phyloP scores from a whole-genome alignment of 2,329 filamentous ascomycete species.

The Pseudogymnoascus sp. region DNA sequence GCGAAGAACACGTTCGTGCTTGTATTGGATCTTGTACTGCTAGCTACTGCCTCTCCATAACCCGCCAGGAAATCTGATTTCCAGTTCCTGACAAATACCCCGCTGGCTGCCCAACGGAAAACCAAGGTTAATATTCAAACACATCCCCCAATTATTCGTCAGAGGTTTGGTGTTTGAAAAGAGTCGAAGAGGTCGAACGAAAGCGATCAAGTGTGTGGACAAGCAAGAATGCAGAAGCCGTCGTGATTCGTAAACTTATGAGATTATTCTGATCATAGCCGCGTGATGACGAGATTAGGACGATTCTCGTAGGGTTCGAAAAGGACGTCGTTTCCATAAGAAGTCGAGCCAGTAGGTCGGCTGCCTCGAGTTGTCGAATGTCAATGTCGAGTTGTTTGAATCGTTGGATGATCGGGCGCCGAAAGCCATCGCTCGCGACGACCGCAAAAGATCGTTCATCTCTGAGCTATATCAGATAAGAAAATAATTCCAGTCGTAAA shows the following conservation, averaged over 20 bases:
- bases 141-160: conserved; percentile 7
- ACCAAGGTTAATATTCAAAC: neutral
- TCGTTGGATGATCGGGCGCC: conserved; percentile 22
- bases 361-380: conserved; percentile 13
- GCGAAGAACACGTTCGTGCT: conserved; percentile 19
- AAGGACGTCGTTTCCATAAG: conserved; percentile 26
- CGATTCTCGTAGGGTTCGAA: conserved; percentile 30
- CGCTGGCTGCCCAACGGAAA: neutral
- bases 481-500: conserved; percentile 10
- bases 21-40: conserved; percentile 21
- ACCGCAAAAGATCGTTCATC: conserved; percentile 7
- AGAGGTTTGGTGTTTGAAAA: conserved; percentile 2
- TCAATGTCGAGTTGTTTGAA: conserved; percentile 26
- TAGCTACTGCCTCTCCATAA: conserved; percentile 23
- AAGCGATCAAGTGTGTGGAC: neutral
- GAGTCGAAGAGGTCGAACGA: neutral
- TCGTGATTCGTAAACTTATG: conserved; percentile 26
- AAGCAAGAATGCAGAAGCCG: conserved; percentile 9
- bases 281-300: conserved; percentile 31
- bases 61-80: conserved; percentile 7
- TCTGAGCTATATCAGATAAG: conserved; percentile 8
- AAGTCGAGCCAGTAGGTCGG: conserved; percentile 28
- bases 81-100: neutral
- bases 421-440: conserved; percentile 4
- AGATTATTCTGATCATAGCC: conserved; percentile 27